Evolutionary conservation across 345 rosid species (phyloP), one percentile per base, ranked within the genome.

Genomic region (Linum lewisii): DNA sequence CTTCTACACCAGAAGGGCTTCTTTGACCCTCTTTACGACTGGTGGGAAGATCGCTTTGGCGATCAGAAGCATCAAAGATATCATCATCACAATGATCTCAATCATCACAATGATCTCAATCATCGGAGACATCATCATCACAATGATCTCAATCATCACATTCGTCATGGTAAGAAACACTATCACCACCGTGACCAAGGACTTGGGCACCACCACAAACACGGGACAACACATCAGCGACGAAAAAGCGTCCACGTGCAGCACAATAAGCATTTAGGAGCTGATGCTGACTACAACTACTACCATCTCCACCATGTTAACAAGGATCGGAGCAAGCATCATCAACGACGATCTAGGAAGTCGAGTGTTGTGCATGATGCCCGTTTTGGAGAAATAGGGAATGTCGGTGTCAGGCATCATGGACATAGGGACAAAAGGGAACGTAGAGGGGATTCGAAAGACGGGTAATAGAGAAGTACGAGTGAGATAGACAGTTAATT

Each of bases 1-100:
- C 87, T 88, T 66, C 77, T 93, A 69, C 95, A 87, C 71, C 94
- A 86, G 60, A 85, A 93, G 66, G 95, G 97, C 65, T 71, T 85
- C 52, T 87, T 89, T 49, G 93, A 93, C 71, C 88, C 86, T 64
- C 63, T 85, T 61, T 82, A 79, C 69, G 91, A 86, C 65, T 86
- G 91, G 95, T 89, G 84, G 79, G 94, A 87, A 59, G 89, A 89
- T 66, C 79, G 76, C 68, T 74, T 77, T 69, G 58, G 32, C 66
- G 57, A 44, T 42, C 62, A 69, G 51, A 59, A 72, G 38, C 60
- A 66, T 19, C 58, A 19, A 16, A 63, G 80, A 52, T n/a, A n/a
- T n/a, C n/a, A n/a, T n/a, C 77, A 65, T 60, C 42, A 59, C 10
- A 60, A 37, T 23, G 63, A 63, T 29, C 58, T 26, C n/a, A n/a